These are phyloP conservation scores for Pseudocercospora pini-densiflorae DNA, from an alignment of 2,329 filamentous ascomycete genomes.

Conservation along the genomic window DNA sequence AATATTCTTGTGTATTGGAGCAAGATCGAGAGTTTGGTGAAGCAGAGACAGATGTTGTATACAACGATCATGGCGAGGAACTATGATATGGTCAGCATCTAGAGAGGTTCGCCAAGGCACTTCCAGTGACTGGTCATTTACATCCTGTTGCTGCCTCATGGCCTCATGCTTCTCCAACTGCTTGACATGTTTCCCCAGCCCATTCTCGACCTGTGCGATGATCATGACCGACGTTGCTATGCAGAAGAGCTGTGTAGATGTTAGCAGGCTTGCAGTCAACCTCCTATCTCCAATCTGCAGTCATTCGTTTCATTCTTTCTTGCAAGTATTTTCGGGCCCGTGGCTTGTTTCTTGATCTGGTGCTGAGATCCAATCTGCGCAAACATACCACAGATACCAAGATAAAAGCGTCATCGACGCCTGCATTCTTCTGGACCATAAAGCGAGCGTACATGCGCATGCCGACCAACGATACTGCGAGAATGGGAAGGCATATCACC, in stretches of 20 bases:
- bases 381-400: conserved; percentile 21
- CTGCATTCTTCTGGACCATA: conserved; percentile 23
- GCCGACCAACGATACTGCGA: conserved; percentile 24
- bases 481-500: conserved; percentile 15
- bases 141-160: conserved; percentile 22
- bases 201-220: conserved; percentile 22
- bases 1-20: conserved; percentile 55
- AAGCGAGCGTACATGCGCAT: conserved; percentile 30
- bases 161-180: conserved; percentile 11
- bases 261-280: not conserved
- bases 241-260: conserved; percentile 14
- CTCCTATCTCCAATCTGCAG: not conserved
- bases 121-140: conserved; percentile 3
- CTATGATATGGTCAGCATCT: conserved; percentile 1
- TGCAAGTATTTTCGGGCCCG: not conserved
- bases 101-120: not conserved
- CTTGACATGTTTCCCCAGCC: conserved; percentile 25
- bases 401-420: conserved; percentile 29
- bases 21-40: conserved; percentile 52
- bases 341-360: not conserved
- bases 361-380: not conserved
- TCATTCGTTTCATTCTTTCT: not conserved
- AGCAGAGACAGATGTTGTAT: conserved; percentile 44
- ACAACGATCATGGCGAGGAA: conserved; percentile 31
- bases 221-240: conserved; percentile 22